A percentile compares a stretch with the other conserved stretches of the same genome.
phyloP scores from a whole-genome alignment of 202 grass and related monocot genomes.

The Alloteropsis angusta region DNA sequence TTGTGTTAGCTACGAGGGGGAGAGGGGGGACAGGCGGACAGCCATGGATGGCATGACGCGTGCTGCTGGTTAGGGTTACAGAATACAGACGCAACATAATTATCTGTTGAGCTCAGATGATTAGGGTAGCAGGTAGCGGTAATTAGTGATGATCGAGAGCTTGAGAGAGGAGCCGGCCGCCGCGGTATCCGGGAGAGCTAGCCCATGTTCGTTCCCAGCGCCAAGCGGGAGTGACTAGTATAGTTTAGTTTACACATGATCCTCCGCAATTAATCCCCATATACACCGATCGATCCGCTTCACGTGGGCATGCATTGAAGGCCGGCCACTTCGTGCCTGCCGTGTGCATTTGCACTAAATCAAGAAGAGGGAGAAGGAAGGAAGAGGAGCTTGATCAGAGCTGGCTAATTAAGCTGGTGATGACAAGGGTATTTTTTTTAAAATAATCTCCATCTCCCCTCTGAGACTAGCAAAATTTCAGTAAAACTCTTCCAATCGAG shows the following conservation, averaged over 20 bases:
- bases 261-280: too few relatives aligned
- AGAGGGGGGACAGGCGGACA: background rate
- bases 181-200: background rate
- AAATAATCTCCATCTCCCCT: too few relatives aligned
- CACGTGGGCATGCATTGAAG: conserved; percentile 59
- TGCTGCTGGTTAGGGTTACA: background rate
- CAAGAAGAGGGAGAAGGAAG: background rate
- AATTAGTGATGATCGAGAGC: background rate
- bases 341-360: background rate
- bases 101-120: background rate
- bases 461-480: too few relatives aligned
- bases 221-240: background rate
- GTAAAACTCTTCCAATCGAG: too few relatives aligned
- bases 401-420: too few relatives aligned
- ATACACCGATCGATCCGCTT: conserved; percentile 7
- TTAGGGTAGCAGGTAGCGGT: conserved; percentile 8
- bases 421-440: too few relatives aligned
- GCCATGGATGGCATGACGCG: background rate
- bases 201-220: conserved; percentile 19
- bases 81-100: background rate
- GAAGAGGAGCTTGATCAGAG: background rate
- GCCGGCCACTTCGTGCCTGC: conserved; percentile 38
- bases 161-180: conserved; percentile 14
- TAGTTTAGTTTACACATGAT: background rate
- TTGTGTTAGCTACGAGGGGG: background rate